Evolutionary conservation across 495 filamentous ascomycete species (phyloP).

Genomic region (Daldinia concentrica): DNA sequence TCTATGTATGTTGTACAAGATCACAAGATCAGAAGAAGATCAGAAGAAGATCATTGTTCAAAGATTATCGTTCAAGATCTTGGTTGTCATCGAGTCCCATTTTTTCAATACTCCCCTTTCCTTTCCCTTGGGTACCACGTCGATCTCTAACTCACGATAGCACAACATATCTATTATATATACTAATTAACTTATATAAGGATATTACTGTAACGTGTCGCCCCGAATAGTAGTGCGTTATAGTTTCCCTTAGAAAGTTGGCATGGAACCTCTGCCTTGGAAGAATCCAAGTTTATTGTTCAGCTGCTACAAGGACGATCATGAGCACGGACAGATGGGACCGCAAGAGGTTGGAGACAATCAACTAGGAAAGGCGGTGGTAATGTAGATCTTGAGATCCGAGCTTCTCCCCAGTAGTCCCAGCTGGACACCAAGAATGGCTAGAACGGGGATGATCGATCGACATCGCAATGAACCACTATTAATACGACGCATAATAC

Average conservation of each 20-base stretch:
- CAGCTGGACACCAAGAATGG: slow-evolving; percentile 5
- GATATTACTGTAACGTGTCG: not conserved
- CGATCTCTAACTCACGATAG: not conserved
- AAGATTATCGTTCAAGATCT: not conserved
- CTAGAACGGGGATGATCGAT: slow-evolving; percentile 19
- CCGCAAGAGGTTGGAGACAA: not conserved
- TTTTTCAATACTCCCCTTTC: slow-evolving; percentile 6
- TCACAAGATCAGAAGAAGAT: too few species aligned
- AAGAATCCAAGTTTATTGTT: not conserved
- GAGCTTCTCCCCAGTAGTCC: slow-evolving; percentile 11
- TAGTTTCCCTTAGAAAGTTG: not conserved
- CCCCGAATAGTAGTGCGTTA: not conserved
- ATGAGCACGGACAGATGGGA: slow-evolving; percentile 5
- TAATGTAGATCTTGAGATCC: slow-evolving; percentile 20
- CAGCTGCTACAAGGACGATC: slow-evolving; percentile 12
- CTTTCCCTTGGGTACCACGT: not conserved
- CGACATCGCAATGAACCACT: slow-evolving; percentile 24
- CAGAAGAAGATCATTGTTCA: not conserved
- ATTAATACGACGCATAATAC: slow-evolving; percentile 28
- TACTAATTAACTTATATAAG: not conserved
- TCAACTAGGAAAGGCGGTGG: not conserved
- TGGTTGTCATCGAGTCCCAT: slow-evolving; percentile 17
- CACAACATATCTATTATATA: not conserved
- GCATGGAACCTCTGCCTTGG: slow-evolving; percentile 3
- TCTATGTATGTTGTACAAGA: slow-evolving; percentile 2